These are phyloP conservation scores for Bertia moriformis DNA, from an alignment of 2,329 filamentous ascomycete genomes.

Conservation along the genomic window DNA sequence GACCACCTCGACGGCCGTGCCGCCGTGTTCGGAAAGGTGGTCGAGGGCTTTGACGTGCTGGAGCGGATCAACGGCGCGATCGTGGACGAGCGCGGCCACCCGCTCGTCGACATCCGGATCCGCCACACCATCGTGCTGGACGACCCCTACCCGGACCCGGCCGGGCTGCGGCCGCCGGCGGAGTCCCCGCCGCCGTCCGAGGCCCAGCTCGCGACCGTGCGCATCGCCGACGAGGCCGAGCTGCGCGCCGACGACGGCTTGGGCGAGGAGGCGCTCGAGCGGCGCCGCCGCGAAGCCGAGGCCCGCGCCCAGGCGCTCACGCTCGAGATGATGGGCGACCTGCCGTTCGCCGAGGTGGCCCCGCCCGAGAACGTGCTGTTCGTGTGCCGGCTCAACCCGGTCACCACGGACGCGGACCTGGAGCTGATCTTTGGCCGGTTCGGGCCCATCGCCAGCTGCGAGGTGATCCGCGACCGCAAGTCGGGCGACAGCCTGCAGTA, in stretches of 20 bases:
- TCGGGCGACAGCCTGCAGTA: conserved; percentile 94
- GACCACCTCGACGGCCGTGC: conserved; percentile 86
- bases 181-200: conserved; percentile 69
- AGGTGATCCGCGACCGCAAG: conserved; percentile 86
- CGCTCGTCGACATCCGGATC: conserved; percentile 86
- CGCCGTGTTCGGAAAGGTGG: conserved; percentile 88
- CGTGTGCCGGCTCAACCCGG: conserved; percentile 94
- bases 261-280: conserved; percentile 68
- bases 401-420: conserved; percentile 86
- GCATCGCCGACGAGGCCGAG: conserved; percentile 79
- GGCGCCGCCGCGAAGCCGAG: conserved; percentile 70
- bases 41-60: conserved; percentile 85
- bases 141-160: conserved; percentile 76
- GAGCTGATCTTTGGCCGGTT: conserved; percentile 95
- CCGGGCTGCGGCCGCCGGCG: conserved; percentile 61
- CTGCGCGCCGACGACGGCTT: conserved; percentile 55
- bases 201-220: conserved; percentile 76
- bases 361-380: conserved; percentile 95
- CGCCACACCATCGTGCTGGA: conserved; percentile 85
- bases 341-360: conserved; percentile 93
- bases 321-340: conserved; percentile 91
- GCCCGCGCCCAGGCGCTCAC: conserved; percentile 87
- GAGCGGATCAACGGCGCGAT: conserved; percentile 89
- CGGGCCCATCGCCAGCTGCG: conserved; percentile 84
- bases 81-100: conserved; percentile 70